phyloP scores from a whole-genome alignment of 805 yeast species.

The Hanseniaspora clermontiae region DNA sequence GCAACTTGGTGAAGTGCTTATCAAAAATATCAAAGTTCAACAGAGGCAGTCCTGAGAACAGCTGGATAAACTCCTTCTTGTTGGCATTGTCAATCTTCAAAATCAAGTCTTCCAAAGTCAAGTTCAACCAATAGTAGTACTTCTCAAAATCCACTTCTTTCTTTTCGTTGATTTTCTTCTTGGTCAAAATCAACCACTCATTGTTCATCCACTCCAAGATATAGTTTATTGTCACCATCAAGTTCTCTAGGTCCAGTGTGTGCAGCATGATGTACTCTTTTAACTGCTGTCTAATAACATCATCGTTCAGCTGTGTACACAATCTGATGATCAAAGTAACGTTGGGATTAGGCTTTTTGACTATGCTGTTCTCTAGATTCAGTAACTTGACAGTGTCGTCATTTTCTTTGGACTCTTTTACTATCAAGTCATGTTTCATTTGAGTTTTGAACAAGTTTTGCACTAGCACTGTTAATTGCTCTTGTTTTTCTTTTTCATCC shows the following conservation, averaged over 20 bases:
- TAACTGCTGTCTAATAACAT: constrained; percentile 54
- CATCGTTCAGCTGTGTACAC: constrained; percentile 26
- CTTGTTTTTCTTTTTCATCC: constrained; percentile 35
- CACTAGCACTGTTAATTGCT: constrained; percentile 26
- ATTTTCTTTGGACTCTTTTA: background rate
- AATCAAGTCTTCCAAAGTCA: constrained; percentile 4
- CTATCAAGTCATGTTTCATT: constrained; percentile 5
- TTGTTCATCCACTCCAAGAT: constrained; percentile 89
- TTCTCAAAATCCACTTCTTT: background rate
- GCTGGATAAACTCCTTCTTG: constrained; percentile 64
- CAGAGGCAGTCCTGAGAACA: constrained; percentile 77
- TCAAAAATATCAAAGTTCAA: constrained; percentile 34
- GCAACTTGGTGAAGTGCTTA: constrained; percentile 50
- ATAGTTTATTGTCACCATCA: constrained; percentile 57
- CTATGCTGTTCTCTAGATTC: background rate
- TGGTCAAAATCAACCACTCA: constrained; percentile 62
- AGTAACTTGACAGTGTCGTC: background rate
- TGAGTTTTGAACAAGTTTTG: constrained; percentile 2
- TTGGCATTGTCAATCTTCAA: constrained; percentile 55
- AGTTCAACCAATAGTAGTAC: constrained; percentile 7
- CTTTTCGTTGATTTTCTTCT: background rate
- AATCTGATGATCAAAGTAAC: constrained; percentile 8
- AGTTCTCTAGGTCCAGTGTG: constrained; percentile 32
- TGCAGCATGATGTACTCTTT: constrained; percentile 52
- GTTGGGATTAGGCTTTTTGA: constrained; percentile 1